These are phyloP conservation scores for Omphalea diandra DNA, from an alignment of 441 rosid species.

Conservation along the genomic window DNA sequence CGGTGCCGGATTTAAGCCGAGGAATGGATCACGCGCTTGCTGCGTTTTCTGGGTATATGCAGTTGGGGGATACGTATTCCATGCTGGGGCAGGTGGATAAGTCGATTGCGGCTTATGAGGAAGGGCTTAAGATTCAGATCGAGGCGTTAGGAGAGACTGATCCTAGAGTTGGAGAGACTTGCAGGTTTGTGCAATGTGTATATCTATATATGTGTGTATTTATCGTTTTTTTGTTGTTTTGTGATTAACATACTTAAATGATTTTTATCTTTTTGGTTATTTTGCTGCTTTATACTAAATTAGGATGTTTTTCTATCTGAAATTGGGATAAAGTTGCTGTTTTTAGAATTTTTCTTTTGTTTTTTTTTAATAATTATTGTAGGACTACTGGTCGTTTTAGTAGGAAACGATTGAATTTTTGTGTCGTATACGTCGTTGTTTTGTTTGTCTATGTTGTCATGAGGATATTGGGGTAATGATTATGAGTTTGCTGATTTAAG, in stretches of 20 bases:
- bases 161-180: conserved; percentile 98
- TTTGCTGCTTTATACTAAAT: too few relatives aligned
- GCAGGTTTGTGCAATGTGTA: conserved; percentile 55
- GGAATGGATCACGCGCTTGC: conserved; percentile 97
- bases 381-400: too few relatives aligned
- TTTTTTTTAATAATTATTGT: too few relatives aligned
- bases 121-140: conserved; percentile 95
- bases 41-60: conserved; percentile 93
- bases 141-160: conserved; percentile 87
- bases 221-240: background rate
- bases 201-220: background rate
- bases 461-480: background rate
- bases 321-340: too few relatives aligned
- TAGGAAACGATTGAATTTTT: too few relatives aligned
- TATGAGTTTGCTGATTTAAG: background rate
- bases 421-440: background rate
- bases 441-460: background rate
- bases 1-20: conserved; percentile 60
- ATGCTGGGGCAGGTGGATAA: conserved; percentile 93
- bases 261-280: too few relatives aligned
- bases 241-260: too few relatives aligned
- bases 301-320: too few relatives aligned
- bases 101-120: conserved; percentile 78
- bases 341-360: too few relatives aligned
- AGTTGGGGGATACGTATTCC: conserved; percentile 87